Conservation (phyloP, 176 grass and related monocot genomes). For the Eleusine indica region DNA sequence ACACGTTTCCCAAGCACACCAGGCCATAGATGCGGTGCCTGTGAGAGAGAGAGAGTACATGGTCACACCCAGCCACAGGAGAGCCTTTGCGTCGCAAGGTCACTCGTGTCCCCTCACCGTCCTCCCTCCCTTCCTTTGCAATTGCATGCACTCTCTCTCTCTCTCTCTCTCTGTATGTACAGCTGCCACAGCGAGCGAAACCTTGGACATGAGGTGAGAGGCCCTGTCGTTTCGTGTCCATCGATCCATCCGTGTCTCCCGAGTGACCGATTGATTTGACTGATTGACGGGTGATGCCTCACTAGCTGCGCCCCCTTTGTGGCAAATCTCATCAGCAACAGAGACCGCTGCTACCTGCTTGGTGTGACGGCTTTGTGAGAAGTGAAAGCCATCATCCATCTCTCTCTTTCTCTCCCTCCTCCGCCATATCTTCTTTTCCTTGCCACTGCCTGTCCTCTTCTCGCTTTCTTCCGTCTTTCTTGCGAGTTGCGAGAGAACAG, state of each 20-base stretch:
- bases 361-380: constrained; percentile 39
- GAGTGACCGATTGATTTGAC: constrained; percentile 31
- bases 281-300: constrained; percentile 60
- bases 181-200: constrained; percentile 5
- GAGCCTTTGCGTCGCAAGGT: constrained; percentile 25
- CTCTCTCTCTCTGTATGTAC: background rate
- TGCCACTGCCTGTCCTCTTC: background rate
- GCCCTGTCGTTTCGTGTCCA: constrained; percentile 67
- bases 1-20: constrained; percentile 51
- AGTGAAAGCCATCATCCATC: background rate
- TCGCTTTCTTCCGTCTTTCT: background rate
- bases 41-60: background rate
- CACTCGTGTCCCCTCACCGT: background rate
- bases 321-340: constrained; percentile 56
- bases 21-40: constrained; percentile 34
- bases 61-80: background rate
- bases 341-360: constrained; percentile 21
- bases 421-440: constrained; percentile 21
- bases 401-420: background rate
- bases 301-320: constrained; percentile 36
- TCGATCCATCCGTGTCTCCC: background rate
- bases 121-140: background rate
- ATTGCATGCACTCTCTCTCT: background rate
- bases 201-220: constrained; percentile 68
- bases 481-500: background rate